phyloP scores from a whole-genome alignment of 139 green algal species.

The Chlamydomonas sp. region DNA sequence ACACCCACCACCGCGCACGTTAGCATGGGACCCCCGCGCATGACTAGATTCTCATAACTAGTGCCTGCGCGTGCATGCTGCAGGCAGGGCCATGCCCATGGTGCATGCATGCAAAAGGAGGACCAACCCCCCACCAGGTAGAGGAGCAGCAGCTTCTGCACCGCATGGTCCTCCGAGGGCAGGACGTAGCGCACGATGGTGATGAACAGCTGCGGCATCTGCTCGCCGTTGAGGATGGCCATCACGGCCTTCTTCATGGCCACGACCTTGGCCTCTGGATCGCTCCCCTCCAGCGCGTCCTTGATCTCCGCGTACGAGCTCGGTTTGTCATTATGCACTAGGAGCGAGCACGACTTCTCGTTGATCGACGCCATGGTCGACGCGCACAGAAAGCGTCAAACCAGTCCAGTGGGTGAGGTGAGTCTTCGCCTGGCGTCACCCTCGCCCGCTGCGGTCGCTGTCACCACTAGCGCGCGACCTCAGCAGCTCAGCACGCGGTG shows the following conservation, averaged over 20 bases:
- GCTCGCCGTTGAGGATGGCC: slow-evolving; percentile 89
- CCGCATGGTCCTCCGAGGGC: slow-evolving; percentile 91
- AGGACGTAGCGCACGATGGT: slow-evolving; percentile 98
- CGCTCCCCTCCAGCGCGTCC: slow-evolving; percentile 82
- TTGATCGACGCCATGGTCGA: slow-evolving; percentile 53
- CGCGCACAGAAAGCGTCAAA: no score
- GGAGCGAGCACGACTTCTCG: slow-evolving; percentile 85
- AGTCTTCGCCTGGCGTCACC: no score
- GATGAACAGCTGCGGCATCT: slow-evolving; percentile 95
- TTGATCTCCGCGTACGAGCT: slow-evolving; percentile 80
- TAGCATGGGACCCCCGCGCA: no score
- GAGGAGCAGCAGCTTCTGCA: slow-evolving; percentile 97
- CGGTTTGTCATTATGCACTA: slow-evolving; percentile 83
- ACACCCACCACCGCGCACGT: no score
- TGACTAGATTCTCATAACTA: no score
- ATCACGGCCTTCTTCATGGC: slow-evolving; percentile 95
- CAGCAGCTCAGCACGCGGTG: no score
- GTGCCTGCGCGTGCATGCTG: no score
- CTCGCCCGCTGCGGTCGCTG: no score
- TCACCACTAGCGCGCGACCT: no score
- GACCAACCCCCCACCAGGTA: slow-evolving; percentile 72
- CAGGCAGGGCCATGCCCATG: slow-evolving; percentile 1
- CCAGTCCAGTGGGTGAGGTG: no score
- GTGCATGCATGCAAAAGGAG: not conserved
- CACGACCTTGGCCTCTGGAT: slow-evolving; percentile 69